Evolutionary conservation across 2,329 filamentous ascomycete species (phyloP).

Genomic region (Aspergillus luchuensis): DNA sequence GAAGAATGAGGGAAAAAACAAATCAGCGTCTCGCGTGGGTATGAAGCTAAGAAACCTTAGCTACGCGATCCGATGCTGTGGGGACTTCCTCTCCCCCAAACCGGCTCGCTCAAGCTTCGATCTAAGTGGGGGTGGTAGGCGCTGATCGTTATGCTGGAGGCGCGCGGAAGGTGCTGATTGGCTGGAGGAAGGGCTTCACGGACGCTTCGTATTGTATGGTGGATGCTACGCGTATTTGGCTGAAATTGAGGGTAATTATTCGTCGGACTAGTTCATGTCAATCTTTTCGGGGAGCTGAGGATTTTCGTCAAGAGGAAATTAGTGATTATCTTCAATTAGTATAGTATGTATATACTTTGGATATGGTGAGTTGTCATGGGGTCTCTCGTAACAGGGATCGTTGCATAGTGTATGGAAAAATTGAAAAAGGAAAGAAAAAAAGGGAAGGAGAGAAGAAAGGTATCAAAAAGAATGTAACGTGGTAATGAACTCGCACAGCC

Average conservation of each 20-base stretch:
- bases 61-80: background rate
- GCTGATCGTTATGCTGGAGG: background rate
- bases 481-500: background rate
- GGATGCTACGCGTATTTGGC: background rate
- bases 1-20: background rate
- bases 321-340: background rate
- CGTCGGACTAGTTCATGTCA: background rate
- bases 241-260: too few species aligned
- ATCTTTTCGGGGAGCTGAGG: background rate
- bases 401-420: background rate
- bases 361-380: background rate
- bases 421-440: background rate
- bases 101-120: background rate
- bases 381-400: constrained; percentile 1
- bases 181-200: background rate
- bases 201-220: background rate
- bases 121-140: background rate
- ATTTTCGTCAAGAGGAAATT: background rate
- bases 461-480: background rate
- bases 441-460: background rate
- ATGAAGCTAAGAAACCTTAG: background rate
- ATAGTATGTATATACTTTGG: background rate
- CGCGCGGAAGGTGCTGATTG: background rate
- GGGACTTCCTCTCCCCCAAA: background rate
- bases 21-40: background rate